Conservation (phyloP, 2,329 filamentous ascomycete species). For the Penicillium concentricum region DNA sequence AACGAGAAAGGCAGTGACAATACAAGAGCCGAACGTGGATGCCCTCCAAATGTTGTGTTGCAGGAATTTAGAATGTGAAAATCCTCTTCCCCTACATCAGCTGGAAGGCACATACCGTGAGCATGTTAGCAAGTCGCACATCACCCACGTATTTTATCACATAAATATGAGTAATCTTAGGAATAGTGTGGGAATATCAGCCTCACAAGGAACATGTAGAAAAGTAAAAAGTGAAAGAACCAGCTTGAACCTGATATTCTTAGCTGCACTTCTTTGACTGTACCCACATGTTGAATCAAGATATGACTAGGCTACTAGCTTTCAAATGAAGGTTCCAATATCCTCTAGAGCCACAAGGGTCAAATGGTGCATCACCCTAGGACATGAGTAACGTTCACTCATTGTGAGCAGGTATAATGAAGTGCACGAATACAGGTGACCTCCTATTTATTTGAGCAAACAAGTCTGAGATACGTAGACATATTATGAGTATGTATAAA, state of each 20-base stretch:
- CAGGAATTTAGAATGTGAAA: slow-evolving; percentile 30
- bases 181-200: no score
- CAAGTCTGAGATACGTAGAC: no score
- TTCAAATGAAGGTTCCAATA: not conserved
- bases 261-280: not conserved
- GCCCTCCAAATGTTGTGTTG: no score
- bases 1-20: no score
- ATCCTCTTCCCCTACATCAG: slow-evolving; percentile 35
- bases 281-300: not conserved
- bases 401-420: not conserved
- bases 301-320: not conserved
- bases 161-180: no score
- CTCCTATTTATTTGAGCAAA: no score
- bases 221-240: not conserved
- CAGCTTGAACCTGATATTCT: not conserved
- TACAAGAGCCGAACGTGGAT: no score
- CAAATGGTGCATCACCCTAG: not conserved
- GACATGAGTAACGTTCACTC: not conserved
- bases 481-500: no score
- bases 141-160: slow-evolving; percentile 45
- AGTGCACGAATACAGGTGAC: no score
- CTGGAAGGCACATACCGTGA: slow-evolving; percentile 39
- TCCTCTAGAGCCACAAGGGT: not conserved
- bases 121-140: slow-evolving; percentile 40
- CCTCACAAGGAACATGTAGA: no score